phyloP scores from a whole-genome alignment of 164 flowering plant genomes.

The Chimonanthus praecox region DNA sequence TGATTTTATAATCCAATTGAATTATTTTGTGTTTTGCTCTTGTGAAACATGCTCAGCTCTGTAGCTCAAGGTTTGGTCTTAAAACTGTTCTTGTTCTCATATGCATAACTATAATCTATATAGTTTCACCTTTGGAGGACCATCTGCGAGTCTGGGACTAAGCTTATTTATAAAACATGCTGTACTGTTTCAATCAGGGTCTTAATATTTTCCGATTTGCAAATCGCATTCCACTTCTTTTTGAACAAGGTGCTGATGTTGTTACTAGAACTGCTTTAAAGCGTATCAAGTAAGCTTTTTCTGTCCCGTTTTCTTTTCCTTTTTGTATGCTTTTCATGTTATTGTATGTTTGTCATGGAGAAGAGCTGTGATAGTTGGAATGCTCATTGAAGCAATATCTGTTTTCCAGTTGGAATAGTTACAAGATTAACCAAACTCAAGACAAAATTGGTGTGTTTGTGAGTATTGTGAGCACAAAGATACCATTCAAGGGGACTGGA shows the following conservation, averaged over 20 bases:
- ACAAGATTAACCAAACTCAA: constrained; percentile 94
- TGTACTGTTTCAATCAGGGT: constrained; percentile 48
- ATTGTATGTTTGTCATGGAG: neutral
- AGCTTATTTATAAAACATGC: neutral
- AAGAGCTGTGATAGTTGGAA: neutral
- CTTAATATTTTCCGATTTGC: constrained; percentile 94
- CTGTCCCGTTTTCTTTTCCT: neutral
- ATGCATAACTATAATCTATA: too few species aligned
- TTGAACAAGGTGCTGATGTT: constrained; percentile 99
- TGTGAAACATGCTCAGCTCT: too few species aligned
- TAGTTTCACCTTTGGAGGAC: neutral
- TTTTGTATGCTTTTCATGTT: neutral
- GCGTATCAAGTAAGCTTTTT: constrained; percentile 68
- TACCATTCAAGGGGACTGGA: constrained; percentile 97
- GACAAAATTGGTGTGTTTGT: constrained; percentile 97
- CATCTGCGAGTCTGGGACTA: neutral
- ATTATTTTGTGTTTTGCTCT: too few species aligned
- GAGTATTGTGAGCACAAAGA: constrained; percentile 97
- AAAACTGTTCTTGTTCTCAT: too few species aligned
- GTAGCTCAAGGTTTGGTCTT: too few species aligned
- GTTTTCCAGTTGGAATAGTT: constrained; percentile 73
- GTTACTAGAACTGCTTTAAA: constrained; percentile 91
- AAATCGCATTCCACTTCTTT: constrained; percentile 96
- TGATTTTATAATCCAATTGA: too few species aligned
- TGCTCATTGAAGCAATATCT: constrained; percentile 13